A percentile compares a stretch with the other conserved stretches of the same genome.
These are phyloP conservation scores for Vitis cinerea DNA, from an alignment of 164 flowering plant species.

Conservation along the genomic window DNA sequence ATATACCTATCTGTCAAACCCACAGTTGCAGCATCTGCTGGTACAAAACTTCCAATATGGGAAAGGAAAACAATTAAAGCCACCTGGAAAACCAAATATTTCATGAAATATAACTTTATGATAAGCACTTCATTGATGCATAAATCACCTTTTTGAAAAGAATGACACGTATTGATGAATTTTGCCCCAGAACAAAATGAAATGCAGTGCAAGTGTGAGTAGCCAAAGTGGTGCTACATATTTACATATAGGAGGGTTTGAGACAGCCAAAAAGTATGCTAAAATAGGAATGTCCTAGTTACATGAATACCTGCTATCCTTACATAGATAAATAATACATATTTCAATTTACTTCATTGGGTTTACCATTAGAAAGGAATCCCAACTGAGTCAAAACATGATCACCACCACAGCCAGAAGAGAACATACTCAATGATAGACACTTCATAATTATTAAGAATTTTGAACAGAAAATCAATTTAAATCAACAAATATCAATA, in stretches of 20 bases:
- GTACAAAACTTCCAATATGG: constrained; percentile 96
- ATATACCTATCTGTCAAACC: constrained; percentile 93
- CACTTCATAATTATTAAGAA: background rate
- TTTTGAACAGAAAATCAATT: background rate
- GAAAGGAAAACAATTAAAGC: constrained; percentile 93
- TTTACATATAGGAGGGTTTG: background rate
- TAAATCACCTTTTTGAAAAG: background rate
- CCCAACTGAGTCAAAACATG: background rate
- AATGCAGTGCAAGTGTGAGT: background rate
- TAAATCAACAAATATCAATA: no score
- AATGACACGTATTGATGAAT: background rate
- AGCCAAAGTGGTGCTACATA: background rate
- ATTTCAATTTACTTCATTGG: no score
- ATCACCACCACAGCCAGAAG: background rate
- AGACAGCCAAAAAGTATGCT: background rate
- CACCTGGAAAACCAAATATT: constrained; percentile 49
- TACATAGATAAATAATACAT: no score
- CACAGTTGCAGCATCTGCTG: constrained; percentile 93
- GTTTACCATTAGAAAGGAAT: no score
- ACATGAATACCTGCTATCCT: background rate
- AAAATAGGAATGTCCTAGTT: background rate
- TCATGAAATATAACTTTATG: background rate
- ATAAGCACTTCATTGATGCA: background rate
- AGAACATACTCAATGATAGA: background rate
- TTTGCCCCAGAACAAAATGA: background rate